Conservation (phyloP, 2,329 filamentous ascomycete genomes). For the Trichoderma citrinoviride region DNA sequence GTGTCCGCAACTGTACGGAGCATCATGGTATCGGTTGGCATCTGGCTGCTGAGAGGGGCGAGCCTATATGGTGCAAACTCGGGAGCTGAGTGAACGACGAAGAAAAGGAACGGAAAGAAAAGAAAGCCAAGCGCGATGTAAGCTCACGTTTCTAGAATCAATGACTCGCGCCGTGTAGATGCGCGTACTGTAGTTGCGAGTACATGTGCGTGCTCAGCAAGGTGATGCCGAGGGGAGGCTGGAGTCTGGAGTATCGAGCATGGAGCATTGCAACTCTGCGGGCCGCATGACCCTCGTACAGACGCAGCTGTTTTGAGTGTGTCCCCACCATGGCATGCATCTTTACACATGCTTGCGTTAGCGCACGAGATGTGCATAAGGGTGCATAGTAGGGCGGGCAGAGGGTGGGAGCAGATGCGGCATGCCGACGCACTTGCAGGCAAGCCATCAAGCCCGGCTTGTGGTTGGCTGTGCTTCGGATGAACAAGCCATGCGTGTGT, state of each 20-base stretch:
- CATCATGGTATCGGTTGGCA: background rate
- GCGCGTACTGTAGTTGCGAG: too few relatives aligned
- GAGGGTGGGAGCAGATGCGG: constrained; percentile 17
- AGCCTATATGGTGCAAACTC: too few relatives aligned
- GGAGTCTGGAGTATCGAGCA: background rate
- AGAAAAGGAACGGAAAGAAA: background rate
- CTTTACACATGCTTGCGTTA: constrained; percentile 20
- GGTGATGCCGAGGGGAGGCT: constrained; percentile 9
- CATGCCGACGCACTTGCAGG: constrained; percentile 9
- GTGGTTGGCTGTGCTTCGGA: constrained; percentile 10
- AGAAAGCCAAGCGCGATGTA: background rate
- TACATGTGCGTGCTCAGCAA: background rate
- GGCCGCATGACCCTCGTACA: constrained; percentile 22
- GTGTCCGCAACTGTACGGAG: constrained; percentile 8
- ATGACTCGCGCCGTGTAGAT: background rate
- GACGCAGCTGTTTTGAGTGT: constrained; percentile 8
- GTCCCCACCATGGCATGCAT: constrained; percentile 17
- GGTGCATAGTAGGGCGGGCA: constrained; percentile 19
- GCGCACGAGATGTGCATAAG: constrained; percentile 20
- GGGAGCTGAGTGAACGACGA: background rate
- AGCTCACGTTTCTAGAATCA: constrained; percentile 1
- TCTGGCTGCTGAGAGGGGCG: background rate
- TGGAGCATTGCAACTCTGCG: background rate
- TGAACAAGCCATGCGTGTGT: constrained; percentile 10
- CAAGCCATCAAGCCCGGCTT: background rate